Percentiles rank a stretch among this genome's conserved stretches.
Evolutionary conservation across 805 yeast species (phyloP).

Genomic region (Candida stauntonica): DNA sequence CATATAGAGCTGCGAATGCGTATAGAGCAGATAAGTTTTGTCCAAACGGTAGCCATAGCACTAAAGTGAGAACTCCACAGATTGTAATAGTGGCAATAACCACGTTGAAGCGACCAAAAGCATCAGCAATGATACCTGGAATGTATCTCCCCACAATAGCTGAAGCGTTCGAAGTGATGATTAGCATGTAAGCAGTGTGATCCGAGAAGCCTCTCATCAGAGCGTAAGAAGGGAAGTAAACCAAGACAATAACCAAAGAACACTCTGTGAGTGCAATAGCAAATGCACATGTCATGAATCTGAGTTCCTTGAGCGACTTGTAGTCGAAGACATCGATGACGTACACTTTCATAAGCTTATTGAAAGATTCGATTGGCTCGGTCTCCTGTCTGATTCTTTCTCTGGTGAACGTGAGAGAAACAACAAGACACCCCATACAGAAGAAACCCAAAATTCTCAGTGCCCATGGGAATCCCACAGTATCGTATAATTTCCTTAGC

Average conservation of each 20-base stretch:
- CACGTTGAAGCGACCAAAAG: conserved; percentile 50
- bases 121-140: conserved; percentile 41
- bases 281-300: conserved; percentile 40
- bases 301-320: conserved; percentile 38
- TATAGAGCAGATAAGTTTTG: conserved; percentile 31
- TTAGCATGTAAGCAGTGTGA: conserved; percentile 38
- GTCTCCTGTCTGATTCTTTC: conserved; percentile 30
- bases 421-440: conserved; percentile 24
- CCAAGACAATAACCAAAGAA: conserved; percentile 40
- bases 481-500: conserved; percentile 36
- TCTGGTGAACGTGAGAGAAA: conserved; percentile 27
- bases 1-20: conserved; percentile 45
- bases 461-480: conserved; percentile 52
- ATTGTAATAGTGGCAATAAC: conserved; percentile 36
- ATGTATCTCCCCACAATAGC: conserved; percentile 40
- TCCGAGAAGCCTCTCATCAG: conserved; percentile 38
- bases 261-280: conserved; percentile 45
- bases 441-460: conserved; percentile 45
- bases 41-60: conserved; percentile 39
- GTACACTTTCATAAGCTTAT: conserved; percentile 16
- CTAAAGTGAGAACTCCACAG: conserved; percentile 33
- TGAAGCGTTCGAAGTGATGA: conserved; percentile 40
- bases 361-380: conserved; percentile 11
- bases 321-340: conserved; percentile 27
- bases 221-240: conserved; percentile 51